Evolutionary conservation across 495 filamentous ascomycete species (phyloP).

Genomic region (Polyplosphaeria fusca): DNA sequence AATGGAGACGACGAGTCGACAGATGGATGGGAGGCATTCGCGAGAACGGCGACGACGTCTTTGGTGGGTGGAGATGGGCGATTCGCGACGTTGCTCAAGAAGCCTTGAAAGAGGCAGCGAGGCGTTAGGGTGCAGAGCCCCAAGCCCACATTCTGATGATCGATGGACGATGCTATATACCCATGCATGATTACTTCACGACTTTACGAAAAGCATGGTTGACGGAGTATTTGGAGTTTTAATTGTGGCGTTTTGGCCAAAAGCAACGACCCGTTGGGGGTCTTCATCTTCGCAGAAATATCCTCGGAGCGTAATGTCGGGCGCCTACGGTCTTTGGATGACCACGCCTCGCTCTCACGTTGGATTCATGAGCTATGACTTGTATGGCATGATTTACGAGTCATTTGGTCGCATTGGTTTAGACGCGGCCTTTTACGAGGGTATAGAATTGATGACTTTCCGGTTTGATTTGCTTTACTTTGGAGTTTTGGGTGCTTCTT

Average conservation of each 20-base stretch:
- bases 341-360: slow-evolving; percentile 29
- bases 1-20: slow-evolving; percentile 80
- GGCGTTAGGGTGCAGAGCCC: neutral
- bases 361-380: slow-evolving; percentile 28
- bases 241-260: neutral
- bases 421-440: too few species aligned
- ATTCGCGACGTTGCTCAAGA: slow-evolving; percentile 14
- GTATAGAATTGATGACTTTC: too few species aligned
- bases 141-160: slow-evolving; percentile 6
- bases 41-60: slow-evolving; percentile 52
- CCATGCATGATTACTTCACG: slow-evolving; percentile 3
- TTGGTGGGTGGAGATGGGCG: slow-evolving; percentile 33
- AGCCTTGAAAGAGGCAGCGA: neutral
- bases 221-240: neutral
- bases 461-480: slow-evolving; percentile 5
- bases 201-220: slow-evolving; percentile 25
- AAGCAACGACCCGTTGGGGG: neutral
- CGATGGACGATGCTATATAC: neutral
- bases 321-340: slow-evolving; percentile 24
- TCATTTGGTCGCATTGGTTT: too few species aligned
- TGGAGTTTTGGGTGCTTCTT: slow-evolving; percentile 2
- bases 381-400: slow-evolving; percentile 24
- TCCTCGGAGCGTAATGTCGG: slow-evolving; percentile 24
- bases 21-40: slow-evolving; percentile 62
- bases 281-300: slow-evolving; percentile 10